Evolutionary conservation across 768 basidiomycete species (phyloP).

Genomic region (Kwoniella heveanensis): DNA sequence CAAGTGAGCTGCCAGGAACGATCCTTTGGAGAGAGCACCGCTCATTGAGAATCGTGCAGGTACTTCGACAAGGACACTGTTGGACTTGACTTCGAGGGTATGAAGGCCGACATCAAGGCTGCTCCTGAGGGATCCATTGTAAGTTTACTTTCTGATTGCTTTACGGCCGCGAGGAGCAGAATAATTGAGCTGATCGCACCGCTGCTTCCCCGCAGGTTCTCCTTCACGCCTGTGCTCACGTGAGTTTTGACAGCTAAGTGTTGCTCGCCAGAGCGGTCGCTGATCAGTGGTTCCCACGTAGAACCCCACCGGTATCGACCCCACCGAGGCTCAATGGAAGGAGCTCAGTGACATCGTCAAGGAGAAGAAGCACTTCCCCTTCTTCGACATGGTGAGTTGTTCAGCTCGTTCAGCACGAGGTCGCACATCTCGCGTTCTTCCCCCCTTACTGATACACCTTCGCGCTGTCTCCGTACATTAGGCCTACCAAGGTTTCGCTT

Average conservation of each 20-base stretch:
- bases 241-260: constrained; percentile 25
- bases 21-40: too few relatives aligned
- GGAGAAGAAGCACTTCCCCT: constrained; percentile 86
- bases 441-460: constrained; percentile 13
- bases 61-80: constrained; percentile 81
- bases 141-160: constrained; percentile 1
- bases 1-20: constrained; percentile 48
- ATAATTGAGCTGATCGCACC: background rate
- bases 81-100: constrained; percentile 86
- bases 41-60: constrained; percentile 46
- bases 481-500: constrained; percentile 98
- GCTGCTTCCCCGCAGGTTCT: constrained; percentile 59
- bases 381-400: constrained; percentile 82
- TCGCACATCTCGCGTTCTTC: background rate
- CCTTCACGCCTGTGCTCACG: constrained; percentile 84
- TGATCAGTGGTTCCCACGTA: constrained; percentile 58
- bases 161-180: background rate
- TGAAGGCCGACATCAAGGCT: constrained; percentile 77
- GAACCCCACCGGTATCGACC: constrained; percentile 99
- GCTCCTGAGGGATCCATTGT: constrained; percentile 76
- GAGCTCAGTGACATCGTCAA: constrained; percentile 83
- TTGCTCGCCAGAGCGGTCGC: background rate
- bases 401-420: too few relatives aligned
- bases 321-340: constrained; percentile 88
- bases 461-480: constrained; percentile 40